Base-by-base conservation (phyloP, 176 grass and related monocot genomes). In the Eragrostis curvula region DNA sequence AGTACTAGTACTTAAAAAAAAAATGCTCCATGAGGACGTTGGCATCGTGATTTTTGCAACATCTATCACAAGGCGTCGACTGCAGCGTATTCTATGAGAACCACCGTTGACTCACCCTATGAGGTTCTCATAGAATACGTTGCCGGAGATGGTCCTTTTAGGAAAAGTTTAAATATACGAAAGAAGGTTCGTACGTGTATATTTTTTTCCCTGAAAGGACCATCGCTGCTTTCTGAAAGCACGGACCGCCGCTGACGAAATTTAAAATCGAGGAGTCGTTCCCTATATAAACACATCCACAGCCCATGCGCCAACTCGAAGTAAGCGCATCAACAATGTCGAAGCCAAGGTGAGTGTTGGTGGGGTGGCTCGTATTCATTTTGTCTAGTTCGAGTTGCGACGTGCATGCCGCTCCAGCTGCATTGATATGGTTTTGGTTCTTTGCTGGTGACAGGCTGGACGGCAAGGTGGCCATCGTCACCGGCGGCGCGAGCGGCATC, bases 401-500 rank as follows among this genome's bases (percentile, higher is more conserved):
- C 24, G 15, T 66, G 23, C 71, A 11, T 46, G 50, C 23, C 18
- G 40, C 56, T 77, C 41, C n/a, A n/a, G n/a, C 12, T 30, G 58
- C 58, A 48, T 13, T 21, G 43, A 79, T 60, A 68, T 15, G 0
- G 24, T 45, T 46, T 17, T 17, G 20, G 6, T 77, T 11, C 55
- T 49, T 5, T 50, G 29, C 44, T 21, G 57, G 43, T 27, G 56
- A 12, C 29, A 97, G 94, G 84, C 48, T 97, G 76, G 91, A 93
- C 69, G 91, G 91, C 81, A 97, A 97, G 87, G 94, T 97, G 48
- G 94, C 52, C 3, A 89, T 97, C 68, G 84, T 97, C 9, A 94
- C 94, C 24, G 91, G 94, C 55, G 94, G 84, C 21, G 94, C 94
- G 57, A 94, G 91, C 59, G 94, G 94, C 65, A 97, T 97, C 23